These are phyloP conservation scores for Cercospora citrullina DNA, from an alignment of 2,329 filamentous ascomycete species.

Conservation along the genomic window DNA sequence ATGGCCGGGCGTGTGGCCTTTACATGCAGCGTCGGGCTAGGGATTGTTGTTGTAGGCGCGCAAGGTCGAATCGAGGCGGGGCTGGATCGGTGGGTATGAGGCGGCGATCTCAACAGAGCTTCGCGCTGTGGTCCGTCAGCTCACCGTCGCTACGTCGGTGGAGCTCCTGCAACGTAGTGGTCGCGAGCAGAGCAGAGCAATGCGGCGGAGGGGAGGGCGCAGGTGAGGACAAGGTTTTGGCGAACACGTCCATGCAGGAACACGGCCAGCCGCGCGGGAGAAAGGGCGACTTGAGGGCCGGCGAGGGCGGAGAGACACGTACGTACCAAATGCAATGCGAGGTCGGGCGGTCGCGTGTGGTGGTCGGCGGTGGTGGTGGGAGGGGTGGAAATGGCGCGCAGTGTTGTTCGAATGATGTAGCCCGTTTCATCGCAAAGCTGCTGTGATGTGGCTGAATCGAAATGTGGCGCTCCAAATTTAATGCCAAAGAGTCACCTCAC, in stretches of 20 bases:
- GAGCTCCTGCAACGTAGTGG: background rate
- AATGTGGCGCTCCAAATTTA: slow-evolving; percentile 4
- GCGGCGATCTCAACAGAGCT: background rate
- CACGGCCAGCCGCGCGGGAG: background rate
- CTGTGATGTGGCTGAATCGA: slow-evolving; percentile 1
- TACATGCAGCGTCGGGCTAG: slow-evolving; percentile 18
- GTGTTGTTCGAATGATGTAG: slow-evolving; percentile 1
- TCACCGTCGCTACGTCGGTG: background rate
- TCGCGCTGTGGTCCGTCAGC: slow-evolving; percentile 2
- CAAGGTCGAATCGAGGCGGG: slow-evolving; percentile 5
- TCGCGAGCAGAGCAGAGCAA: background rate
- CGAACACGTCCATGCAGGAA: slow-evolving; percentile 9
- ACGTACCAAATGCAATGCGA: slow-evolving; percentile 3
- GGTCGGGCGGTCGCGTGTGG: background rate
- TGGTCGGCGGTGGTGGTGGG: background rate
- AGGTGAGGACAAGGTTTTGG: slow-evolving; percentile 6
- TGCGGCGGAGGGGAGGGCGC: background rate
- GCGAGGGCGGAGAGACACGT: background rate
- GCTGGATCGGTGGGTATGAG: background rate
- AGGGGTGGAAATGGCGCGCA: slow-evolving; percentile 1
- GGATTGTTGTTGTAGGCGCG: slow-evolving; percentile 15
- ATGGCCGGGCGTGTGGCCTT: slow-evolving; percentile 30
- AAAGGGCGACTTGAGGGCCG: background rate
- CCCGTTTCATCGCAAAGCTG: background rate
- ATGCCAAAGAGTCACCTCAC: slow-evolving; percentile 2